Conservation (phyloP, 2,329 filamentous ascomycete species). For the Paracorniculantispora psalliotae region DNA sequence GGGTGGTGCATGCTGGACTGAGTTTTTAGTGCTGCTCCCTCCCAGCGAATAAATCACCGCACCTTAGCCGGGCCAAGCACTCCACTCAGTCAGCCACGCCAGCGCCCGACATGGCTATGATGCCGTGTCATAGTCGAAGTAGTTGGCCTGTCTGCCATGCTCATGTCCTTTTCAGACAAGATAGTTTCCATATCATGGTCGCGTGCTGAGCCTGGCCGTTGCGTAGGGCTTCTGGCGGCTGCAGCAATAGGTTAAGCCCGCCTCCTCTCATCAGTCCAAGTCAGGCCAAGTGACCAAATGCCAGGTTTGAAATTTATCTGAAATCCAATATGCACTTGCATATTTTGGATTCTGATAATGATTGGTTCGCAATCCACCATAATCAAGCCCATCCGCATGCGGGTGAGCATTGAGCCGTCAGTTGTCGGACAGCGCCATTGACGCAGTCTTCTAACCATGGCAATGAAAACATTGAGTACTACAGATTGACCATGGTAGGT, state of each 20-base stretch:
- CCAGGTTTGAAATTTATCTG: neutral
- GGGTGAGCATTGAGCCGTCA: neutral
- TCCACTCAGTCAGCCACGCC: constrained; percentile 5
- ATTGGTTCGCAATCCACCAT: neutral
- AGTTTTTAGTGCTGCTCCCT: constrained; percentile 33
- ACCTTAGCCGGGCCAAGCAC: constrained; percentile 30
- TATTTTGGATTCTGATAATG: neutral
- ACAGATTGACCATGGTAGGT: constrained; percentile 12
- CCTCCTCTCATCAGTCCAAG: neutral
- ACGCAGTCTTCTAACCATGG: neutral
- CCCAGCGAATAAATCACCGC: constrained; percentile 31
- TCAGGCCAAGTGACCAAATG: neutral
- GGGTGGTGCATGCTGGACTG: constrained; percentile 22
- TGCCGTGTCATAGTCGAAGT: neutral
- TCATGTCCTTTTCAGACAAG: neutral
- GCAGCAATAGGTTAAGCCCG: no score
- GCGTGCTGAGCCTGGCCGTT: neutral
- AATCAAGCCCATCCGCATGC: neutral
- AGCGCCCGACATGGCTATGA: neutral
- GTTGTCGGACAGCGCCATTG: neutral
- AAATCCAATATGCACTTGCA: constrained; percentile 1
- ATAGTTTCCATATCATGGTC: neutral
- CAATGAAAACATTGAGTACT: constrained; percentile 12
- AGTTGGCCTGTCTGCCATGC: neutral
- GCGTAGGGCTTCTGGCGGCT: neutral